phyloP scores from a whole-genome alignment of 2,329 filamentous ascomycete species.

The Exophiala dermatitidis region DNA sequence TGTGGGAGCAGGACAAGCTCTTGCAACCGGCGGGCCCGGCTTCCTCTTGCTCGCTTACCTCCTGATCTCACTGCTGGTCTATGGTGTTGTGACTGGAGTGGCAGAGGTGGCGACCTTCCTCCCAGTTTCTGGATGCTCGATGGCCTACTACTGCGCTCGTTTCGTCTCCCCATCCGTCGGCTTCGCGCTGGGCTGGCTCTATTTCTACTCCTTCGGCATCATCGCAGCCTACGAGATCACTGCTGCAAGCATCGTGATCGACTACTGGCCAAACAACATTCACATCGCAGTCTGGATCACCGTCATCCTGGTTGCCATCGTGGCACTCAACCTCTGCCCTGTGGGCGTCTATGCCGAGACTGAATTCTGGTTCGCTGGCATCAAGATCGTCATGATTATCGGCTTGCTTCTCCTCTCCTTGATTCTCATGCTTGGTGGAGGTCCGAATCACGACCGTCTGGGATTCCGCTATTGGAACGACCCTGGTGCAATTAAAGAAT shows the following conservation, averaged over 20 bases:
- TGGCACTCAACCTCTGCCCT: conserved; percentile 43
- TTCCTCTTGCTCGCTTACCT: conserved; percentile 24
- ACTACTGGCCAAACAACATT: conserved; percentile 49
- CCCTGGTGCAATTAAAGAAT: conserved; percentile 44
- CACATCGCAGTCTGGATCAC: conserved; percentile 47
- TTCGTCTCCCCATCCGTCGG: conserved; percentile 39
- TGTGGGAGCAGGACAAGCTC: conserved; percentile 22
- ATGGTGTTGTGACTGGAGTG: conserved; percentile 43
- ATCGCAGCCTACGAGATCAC: conserved; percentile 54
- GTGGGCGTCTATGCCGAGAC: conserved; percentile 48
- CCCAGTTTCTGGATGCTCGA: conserved; percentile 39
- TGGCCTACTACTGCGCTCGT: conserved; percentile 40
- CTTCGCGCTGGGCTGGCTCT: conserved; percentile 40
- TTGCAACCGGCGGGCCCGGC: conserved; percentile 22
- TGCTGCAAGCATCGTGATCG: conserved; percentile 58
- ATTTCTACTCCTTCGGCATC: conserved; percentile 45
- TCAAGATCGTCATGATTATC: conserved; percentile 47
- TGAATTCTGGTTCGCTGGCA: conserved; percentile 48
- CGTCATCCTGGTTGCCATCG: conserved; percentile 54
- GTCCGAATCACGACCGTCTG: conserved; percentile 45
- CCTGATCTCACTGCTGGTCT: conserved; percentile 41
- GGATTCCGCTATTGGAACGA: conserved; percentile 48
- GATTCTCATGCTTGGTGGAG: conserved; percentile 51
- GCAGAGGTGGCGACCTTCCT: conserved; percentile 39
- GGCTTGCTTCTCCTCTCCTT: conserved; percentile 48